phyloP scores from a whole-genome alignment of 805 yeast genomes.

The Nakazawaea molendinolei region DNA sequence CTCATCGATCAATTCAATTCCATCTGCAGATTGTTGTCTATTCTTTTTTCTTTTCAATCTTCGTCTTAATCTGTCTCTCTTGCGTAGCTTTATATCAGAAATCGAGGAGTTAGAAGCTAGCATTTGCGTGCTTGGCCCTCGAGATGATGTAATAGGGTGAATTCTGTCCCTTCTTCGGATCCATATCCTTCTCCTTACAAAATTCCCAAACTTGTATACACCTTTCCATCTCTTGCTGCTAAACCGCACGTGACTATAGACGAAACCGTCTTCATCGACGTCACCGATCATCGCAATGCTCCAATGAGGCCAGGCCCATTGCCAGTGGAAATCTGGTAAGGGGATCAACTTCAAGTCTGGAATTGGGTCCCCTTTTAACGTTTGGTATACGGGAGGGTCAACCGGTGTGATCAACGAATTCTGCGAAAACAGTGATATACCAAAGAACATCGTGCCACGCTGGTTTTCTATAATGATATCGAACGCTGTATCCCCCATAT shows the following conservation, averaged over 20 bases:
- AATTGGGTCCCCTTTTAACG: slow-evolving; percentile 33
- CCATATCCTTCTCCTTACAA: slow-evolving; percentile 47
- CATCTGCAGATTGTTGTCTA: neutral
- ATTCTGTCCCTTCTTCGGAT: slow-evolving; percentile 30
- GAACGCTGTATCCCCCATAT: slow-evolving; percentile 13
- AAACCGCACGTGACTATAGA: slow-evolving; percentile 37
- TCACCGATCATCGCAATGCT: slow-evolving; percentile 46
- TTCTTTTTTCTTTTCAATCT: neutral
- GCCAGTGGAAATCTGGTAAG: slow-evolving; percentile 44
- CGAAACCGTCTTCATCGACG: slow-evolving; percentile 56
- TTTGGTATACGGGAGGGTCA: slow-evolving; percentile 46
- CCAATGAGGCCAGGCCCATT: slow-evolving; percentile 53
- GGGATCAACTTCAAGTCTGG: slow-evolving; percentile 27
- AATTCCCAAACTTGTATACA: slow-evolving; percentile 39
- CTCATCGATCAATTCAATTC: slow-evolving; percentile 1
- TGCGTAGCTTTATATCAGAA: neutral
- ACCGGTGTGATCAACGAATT: slow-evolving; percentile 39
- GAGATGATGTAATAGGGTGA: neutral
- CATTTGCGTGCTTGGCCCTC: neutral
- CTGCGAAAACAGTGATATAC: slow-evolving; percentile 41
- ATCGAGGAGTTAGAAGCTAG: neutral
- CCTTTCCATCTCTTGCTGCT: slow-evolving; percentile 44
- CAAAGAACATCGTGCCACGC: slow-evolving; percentile 45
- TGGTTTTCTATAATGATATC: slow-evolving; percentile 49
- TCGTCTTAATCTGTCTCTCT: neutral